A percentile compares a stretch with the other conserved stretches of the same genome.
phyloP scores from a whole-genome alignment of 108 stramenopile species.

The Ochromonas danica region DNA sequence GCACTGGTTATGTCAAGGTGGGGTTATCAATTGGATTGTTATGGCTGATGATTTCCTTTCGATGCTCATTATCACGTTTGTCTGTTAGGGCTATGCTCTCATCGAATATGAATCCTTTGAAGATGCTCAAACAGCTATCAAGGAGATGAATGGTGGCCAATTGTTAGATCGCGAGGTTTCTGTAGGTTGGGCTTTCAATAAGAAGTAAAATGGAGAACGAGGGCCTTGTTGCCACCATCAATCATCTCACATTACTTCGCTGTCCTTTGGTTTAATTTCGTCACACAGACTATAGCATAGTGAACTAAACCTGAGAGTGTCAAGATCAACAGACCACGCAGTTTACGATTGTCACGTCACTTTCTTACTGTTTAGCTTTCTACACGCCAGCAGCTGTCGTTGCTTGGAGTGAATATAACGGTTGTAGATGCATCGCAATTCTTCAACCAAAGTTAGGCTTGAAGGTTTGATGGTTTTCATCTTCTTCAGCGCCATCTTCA shows the following conservation, averaged over 20 bases:
- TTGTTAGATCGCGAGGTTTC: constrained; percentile 59
- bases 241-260: neutral
- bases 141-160: constrained; percentile 58
- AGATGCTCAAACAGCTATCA: constrained; percentile 61
- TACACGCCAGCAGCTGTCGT: no score
- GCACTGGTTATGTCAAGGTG: constrained; percentile 60
- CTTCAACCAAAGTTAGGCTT: no score
- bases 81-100: constrained; percentile 55
- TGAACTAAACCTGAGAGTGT: neutral
- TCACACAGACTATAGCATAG: no score
- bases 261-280: no score
- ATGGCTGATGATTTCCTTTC: neutral
- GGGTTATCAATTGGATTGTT: neutral
- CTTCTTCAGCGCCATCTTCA: constrained; percentile 1
- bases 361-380: no score
- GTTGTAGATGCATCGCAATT: no score
- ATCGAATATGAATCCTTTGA: constrained; percentile 48
- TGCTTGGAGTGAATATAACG: no score
- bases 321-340: neutral
- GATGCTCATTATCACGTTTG: neutral
- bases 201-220: constrained; percentile 2
- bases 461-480: neutral
- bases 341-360: no score
- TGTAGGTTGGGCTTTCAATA: constrained; percentile 65
- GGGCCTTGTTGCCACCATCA: neutral